Evolutionary conservation across 2,329 filamentous ascomycete genomes (phyloP), one percentile per base, ranked within the genome.

Genomic region (Ophiosphaerella korrae): DNA sequence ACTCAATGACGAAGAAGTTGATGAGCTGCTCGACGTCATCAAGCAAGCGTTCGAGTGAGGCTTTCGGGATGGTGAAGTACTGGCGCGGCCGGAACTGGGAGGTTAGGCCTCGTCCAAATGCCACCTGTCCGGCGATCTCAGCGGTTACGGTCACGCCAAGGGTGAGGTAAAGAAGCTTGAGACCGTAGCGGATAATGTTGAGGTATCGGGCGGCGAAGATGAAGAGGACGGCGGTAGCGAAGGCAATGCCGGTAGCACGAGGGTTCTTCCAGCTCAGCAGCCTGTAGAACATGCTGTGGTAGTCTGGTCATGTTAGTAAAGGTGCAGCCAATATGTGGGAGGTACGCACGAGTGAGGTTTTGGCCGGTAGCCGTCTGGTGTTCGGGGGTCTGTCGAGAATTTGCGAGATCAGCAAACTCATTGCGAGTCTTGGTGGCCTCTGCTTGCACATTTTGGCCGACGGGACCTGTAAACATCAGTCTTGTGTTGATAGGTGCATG

Each of bases 1-100:
- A 83, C 69, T 88, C 85, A 56, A 88, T 86, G 60, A 87, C 79
- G 73, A 87, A 84, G 75, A 88, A 88, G 76, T 87, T 86, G 74
- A 84, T 78, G 46, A 88, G 76, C 74, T 87, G 84, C 70, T 85
- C 83, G 12, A 85, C 68, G 67, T 87, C 85, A 58, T 85, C 84
- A 42, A 85, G 74, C 18, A 84, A 73, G 50, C 79, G 81, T 70
- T 87, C 84, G 32, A 86, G 77, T 42, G 82, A 83, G 62, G 86
- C 84, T 68, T 84, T 84, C 32, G 84, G 83, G 51, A 88, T 81
- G 42, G 81, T 85, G 76, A 85, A 87, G 79, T 88, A 88, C 67
- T 82, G 82, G 66, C 79, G 80, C 21, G 85, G 85, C 51, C 85
- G 79, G 75, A 87, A 80, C 56, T 83, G 82, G 60, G 81, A 82